Evolutionary conservation across 1,139 yeast species (phyloP).

Genomic region (Pichia inconspicua): DNA sequence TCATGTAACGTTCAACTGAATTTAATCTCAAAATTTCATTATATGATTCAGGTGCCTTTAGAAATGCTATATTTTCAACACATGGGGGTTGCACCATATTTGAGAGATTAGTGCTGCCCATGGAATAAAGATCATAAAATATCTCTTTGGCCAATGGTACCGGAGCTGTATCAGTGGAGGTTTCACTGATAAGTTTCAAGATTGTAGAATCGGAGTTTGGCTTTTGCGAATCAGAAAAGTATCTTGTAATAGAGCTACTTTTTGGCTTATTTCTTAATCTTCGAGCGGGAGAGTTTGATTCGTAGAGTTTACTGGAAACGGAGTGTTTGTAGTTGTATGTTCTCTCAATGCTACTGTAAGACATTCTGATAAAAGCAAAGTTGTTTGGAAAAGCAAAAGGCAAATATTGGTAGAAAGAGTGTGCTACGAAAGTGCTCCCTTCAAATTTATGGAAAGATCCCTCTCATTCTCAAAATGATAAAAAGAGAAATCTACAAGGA

Average conservation of each 20-base stretch:
- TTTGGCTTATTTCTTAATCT: neutral
- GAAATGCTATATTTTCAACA: constrained; percentile 38
- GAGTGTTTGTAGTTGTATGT: neutral
- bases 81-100: constrained; percentile 50
- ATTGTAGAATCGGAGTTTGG: neutral
- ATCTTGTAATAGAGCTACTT: neutral
- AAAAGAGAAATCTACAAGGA: too few relatives aligned
- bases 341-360: constrained; percentile 1
- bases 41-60: constrained; percentile 54
- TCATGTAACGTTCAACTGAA: constrained; percentile 34
- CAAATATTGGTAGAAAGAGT: neutral
- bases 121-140: constrained; percentile 54
- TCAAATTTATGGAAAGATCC: neutral
- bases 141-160: constrained; percentile 44
- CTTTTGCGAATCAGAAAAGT: neutral
- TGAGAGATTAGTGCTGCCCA: constrained; percentile 53
- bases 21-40: constrained; percentile 37
- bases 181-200: neutral
- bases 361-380: neutral
- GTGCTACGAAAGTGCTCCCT: neutral
- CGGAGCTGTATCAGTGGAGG: neutral
- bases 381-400: neutral
- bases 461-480: too few relatives aligned
- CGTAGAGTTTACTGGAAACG: neutral
- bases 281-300: constrained; percentile 1